phyloP scores from a whole-genome alignment of 1,139 yeast species.

The Blastobotrys ciferrii region DNA sequence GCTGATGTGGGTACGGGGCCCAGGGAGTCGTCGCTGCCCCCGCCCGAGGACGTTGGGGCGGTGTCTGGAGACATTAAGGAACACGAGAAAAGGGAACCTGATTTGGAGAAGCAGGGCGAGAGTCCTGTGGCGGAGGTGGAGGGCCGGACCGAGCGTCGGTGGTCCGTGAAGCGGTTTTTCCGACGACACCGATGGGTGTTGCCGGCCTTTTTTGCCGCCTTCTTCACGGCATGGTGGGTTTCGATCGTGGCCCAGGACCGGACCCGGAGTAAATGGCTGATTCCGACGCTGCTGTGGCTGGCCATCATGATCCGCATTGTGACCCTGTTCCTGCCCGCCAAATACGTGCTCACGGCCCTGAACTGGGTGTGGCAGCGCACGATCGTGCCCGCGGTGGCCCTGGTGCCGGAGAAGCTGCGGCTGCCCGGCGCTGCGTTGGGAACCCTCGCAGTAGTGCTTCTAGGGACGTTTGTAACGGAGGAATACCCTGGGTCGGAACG shows the following conservation, averaged over 20 bases:
- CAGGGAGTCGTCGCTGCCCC: slow-evolving; percentile 20
- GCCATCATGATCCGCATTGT: slow-evolving; percentile 54
- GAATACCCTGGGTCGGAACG: slow-evolving; percentile 49
- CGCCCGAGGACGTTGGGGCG: slow-evolving; percentile 14
- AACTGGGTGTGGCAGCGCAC: slow-evolving; percentile 45
- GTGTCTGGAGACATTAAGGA: slow-evolving; percentile 13
- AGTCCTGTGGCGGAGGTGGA: slow-evolving; percentile 5
- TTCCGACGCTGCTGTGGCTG: slow-evolving; percentile 59
- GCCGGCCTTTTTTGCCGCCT: slow-evolving; percentile 36
- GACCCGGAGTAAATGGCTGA: slow-evolving; percentile 58
- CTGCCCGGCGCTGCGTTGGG: slow-evolving; percentile 46
- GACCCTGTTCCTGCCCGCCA: slow-evolving; percentile 51
- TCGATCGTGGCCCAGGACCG: slow-evolving; percentile 54
- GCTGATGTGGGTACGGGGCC: slow-evolving; percentile 30
- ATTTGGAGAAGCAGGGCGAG: slow-evolving; percentile 19
- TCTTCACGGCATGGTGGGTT: slow-evolving; percentile 69
- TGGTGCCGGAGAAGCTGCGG: slow-evolving; percentile 44
- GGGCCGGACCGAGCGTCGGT: slow-evolving; percentile 10
- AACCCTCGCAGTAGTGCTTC: slow-evolving; percentile 48
- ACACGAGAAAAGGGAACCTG: slow-evolving; percentile 11
- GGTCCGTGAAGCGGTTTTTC: slow-evolving; percentile 12
- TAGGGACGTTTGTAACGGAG: slow-evolving; percentile 57
- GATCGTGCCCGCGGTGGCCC: slow-evolving; percentile 43
- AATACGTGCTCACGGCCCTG: slow-evolving; percentile 34
- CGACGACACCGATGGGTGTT: slow-evolving; percentile 28